phyloP scores from a whole-genome alignment of 257 asterid genomes.

The Perilla frutescens region DNA sequence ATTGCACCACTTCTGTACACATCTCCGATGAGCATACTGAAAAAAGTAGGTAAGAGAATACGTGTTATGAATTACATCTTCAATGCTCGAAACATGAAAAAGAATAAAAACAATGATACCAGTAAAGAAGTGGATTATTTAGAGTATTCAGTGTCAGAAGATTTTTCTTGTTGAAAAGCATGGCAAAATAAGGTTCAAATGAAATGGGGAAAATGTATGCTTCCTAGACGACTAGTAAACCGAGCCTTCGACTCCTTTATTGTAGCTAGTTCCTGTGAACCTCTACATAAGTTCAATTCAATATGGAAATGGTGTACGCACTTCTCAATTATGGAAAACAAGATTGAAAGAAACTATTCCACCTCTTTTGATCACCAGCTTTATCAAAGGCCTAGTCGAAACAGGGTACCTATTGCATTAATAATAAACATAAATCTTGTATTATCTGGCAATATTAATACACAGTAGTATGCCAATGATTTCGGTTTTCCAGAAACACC shows the following conservation, averaged over 20 bases:
- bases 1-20: conserved; percentile 95
- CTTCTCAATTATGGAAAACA: not conserved
- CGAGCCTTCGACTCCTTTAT: not conserved
- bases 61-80: conserved; percentile 7
- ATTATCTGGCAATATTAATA: not conserved
- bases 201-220: not conserved
- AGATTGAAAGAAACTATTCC: conserved; percentile 1
- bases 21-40: conserved; percentile 96
- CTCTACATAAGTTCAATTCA: not conserved
- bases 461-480: not conserved
- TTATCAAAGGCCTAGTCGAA: conserved; percentile 6
- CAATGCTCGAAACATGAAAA: not conserved
- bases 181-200: not conserved
- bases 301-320: not conserved
- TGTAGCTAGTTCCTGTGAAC: not conserved
- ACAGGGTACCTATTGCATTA: conserved; percentile 21
- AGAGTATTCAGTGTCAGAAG: not conserved
- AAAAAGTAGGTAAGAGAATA: conserved; percentile 30
- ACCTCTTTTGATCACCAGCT: not conserved
- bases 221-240: not conserved
- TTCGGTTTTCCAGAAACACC: conserved; percentile 15
- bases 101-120: not conserved
- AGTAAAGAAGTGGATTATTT: not conserved
- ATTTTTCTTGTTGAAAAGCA: not conserved
- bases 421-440: not conserved